Base-by-base conservation (phyloP, 768 basidiomycete genomes). In the Boletus reticuloceps region DNA sequence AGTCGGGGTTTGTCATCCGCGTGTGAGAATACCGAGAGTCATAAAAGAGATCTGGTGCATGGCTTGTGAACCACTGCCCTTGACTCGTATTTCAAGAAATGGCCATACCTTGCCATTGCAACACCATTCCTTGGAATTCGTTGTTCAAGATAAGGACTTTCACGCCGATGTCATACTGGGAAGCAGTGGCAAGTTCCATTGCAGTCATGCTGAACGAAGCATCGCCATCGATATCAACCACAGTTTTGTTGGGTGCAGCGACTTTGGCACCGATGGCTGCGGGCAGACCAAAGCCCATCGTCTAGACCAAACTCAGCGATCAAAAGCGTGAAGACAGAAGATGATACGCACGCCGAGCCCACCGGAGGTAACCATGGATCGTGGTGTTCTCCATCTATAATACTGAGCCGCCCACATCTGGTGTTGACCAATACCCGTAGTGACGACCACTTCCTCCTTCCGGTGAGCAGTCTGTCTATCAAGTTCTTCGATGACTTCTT, bases 361-460 rank as follows among this genome's bases (percentile, higher is more conserved):
- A 60, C 96, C 96, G 34, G 91, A 94, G 14, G 94, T 93, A 51
- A 96, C 85, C 88, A 98, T 81, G 44, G 91, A 81, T 40, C 86
- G 80, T 0, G 97, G 97, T 47, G 88, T 75, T 57, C 75, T 89
- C 95, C 95, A 99, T 55, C 95, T 80, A 74, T 84, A 98, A 70
- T 88, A 80, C 72, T 99, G 97, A 40, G 91, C 92, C 2, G 96
- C 96, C 94, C 94, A 98, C 97, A 98, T 98, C 74, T 99, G 96
- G 75, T 98, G 97, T 71, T 99, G 97, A 9, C 97, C 97, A 20
- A 99, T 97, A 63, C 97, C 97, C 16, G 97, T 99, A 12, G 92
- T 73, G 50, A 99, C 74, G 66, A 99, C 75, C 38, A 97, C 82
- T 22, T 98, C 85, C 54, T 91, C 88, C 76, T 98, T 96, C 71